Conservation (phyloP, 2,329 filamentous ascomycete genomes). For the Claviceps capensis region DNA sequence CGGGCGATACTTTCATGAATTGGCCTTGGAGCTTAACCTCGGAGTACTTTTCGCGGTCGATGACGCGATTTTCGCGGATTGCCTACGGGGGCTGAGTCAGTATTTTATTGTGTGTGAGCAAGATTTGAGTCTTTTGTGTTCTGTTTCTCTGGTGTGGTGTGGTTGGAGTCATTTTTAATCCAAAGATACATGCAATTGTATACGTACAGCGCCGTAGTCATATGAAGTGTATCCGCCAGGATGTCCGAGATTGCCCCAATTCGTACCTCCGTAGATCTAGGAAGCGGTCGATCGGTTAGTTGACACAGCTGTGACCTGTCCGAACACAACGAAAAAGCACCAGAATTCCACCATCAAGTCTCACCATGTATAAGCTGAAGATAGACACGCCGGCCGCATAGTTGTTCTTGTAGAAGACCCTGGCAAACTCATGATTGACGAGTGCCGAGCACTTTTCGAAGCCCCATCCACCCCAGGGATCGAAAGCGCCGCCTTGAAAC, state of each 20-base stretch:
- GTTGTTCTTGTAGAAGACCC: constrained; percentile 70
- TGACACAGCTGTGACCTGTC: not conserved
- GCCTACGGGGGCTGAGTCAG: constrained; percentile 4
- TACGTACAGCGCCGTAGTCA: constrained; percentile 34
- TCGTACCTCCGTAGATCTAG: constrained; percentile 60
- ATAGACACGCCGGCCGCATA: constrained; percentile 53
- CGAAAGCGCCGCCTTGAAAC: constrained; percentile 60
- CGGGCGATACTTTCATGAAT: constrained; percentile 59
- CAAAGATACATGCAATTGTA: not conserved
- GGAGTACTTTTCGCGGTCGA: constrained; percentile 63
- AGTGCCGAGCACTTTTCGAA: constrained; percentile 54
- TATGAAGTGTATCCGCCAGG: constrained; percentile 49
- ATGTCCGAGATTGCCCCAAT: constrained; percentile 70
- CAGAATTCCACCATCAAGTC: not conserved
- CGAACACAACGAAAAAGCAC: not conserved
- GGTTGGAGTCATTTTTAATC: constrained; percentile 6
- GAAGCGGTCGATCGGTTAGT: not conserved
- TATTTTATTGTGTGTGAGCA: not conserved
- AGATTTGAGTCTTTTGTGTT: constrained; percentile 8
- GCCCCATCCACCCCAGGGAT: constrained; percentile 60
- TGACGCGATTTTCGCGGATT: constrained; percentile 55
- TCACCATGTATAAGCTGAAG: constrained; percentile 63
- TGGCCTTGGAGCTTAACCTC: constrained; percentile 66
- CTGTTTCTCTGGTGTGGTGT: not conserved
- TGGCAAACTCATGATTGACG: constrained; percentile 58